Evolutionary conservation across 2,329 filamentous ascomycete species (phyloP).

Genomic region (Huntiella abstrusa): DNA sequence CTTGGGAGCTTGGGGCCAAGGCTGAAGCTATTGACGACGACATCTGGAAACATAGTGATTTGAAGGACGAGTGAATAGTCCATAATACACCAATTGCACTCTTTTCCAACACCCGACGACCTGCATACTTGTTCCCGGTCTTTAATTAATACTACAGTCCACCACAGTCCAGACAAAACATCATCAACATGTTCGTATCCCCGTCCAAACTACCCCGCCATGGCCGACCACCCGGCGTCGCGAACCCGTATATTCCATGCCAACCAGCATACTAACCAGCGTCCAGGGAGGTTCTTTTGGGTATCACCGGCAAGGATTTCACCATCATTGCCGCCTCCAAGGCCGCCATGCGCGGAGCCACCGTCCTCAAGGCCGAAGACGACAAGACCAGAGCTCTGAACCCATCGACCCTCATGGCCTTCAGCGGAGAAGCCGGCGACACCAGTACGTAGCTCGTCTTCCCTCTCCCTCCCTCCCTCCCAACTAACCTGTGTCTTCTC

Average conservation of each 20-base stretch:
- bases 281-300: constrained; percentile 83
- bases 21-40: constrained; percentile 9
- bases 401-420: constrained; percentile 87
- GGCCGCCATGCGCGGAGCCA: constrained; percentile 92
- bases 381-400: constrained; percentile 92
- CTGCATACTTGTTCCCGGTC: neutral
- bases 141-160: neutral
- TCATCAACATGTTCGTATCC: constrained; percentile 5
- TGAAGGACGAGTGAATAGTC: neutral
- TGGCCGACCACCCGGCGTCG: neutral
- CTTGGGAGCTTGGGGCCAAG: constrained; percentile 1
- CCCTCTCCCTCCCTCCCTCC: neutral
- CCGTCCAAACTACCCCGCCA: neutral
- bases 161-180: neutral
- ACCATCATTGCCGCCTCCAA: constrained; percentile 95
- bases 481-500: constrained; percentile 11
- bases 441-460: constrained; percentile 42
- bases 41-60: constrained; percentile 1
- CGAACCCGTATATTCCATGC: neutral
- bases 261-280: neutral
- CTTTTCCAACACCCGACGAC: neutral
- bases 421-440: constrained; percentile 88
- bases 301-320: constrained; percentile 98
- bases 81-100: neutral
- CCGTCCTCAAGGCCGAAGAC: constrained; percentile 83